Conservation (phyloP, 1,284 basidiomycete species). For the Psilocybe mexicana region DNA sequence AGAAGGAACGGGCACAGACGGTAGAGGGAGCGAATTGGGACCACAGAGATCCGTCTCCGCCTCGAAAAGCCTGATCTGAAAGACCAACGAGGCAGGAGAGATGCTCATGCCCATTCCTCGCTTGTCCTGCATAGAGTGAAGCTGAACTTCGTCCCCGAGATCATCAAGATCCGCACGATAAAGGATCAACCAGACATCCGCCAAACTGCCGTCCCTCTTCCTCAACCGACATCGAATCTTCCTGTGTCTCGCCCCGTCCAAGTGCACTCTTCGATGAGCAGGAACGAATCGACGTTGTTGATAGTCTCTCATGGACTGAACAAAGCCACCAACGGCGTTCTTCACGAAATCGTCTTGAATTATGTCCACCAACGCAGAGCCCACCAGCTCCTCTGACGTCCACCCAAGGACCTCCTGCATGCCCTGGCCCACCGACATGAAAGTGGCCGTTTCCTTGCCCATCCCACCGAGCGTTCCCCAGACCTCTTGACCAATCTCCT, state of each 20-base stretch:
- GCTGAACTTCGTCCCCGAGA: background rate
- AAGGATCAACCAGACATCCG: constrained; percentile 23
- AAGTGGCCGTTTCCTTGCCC: constrained; percentile 38
- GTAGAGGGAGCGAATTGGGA: background rate
- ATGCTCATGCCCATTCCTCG: constrained; percentile 23
- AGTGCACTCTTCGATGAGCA: background rate
- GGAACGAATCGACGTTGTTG: constrained; percentile 2
- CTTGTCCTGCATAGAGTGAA: constrained; percentile 12
- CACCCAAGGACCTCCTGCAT: constrained; percentile 37
- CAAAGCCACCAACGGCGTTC: constrained; percentile 19
- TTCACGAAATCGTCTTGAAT: constrained; percentile 20
- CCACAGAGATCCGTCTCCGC: constrained; percentile 19
- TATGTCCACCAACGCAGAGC: constrained; percentile 20
- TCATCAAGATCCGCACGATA: constrained; percentile 18
- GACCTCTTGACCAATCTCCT: constrained; percentile 39
- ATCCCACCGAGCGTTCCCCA: constrained; percentile 58
- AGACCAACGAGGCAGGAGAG: constrained; percentile 36
- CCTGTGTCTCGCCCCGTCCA: constrained; percentile 12
- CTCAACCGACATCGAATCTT: constrained; percentile 17
- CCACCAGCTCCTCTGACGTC: constrained; percentile 28
- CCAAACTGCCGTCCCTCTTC: constrained; percentile 16
- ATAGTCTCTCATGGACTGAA: constrained; percentile 13
- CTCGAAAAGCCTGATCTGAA: constrained; percentile 33
- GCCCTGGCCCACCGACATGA: constrained; percentile 52
- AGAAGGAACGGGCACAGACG: constrained; percentile 2